phyloP scores from a whole-genome alignment of 352 stramenopile genomes.

The Pythium periplocum region DNA sequence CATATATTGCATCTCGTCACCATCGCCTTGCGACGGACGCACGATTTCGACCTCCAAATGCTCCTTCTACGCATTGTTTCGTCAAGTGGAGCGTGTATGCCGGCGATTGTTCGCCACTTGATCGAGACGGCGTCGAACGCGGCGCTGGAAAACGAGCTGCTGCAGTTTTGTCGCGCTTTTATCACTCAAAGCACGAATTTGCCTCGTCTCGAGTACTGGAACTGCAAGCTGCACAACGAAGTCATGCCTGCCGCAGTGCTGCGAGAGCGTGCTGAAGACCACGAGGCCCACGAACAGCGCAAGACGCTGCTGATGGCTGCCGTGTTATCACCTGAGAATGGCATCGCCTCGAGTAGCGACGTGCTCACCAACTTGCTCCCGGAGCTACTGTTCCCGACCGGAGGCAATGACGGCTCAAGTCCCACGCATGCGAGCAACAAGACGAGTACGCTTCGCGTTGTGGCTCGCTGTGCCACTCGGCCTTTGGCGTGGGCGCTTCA shows the following conservation, averaged over 20 bases:
- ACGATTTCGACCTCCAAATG: conserved; percentile 31
- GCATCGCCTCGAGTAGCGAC: conserved; percentile 27
- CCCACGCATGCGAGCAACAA: background rate
- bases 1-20: conserved; percentile 26
- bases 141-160: conserved; percentile 23
- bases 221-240: too few species aligned
- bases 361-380: conserved; percentile 15
- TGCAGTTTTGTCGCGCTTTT: too few species aligned
- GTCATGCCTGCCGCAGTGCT: too few species aligned
- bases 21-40: conserved; percentile 12
- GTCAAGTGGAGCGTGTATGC: conserved; percentile 6
- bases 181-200: too few species aligned
- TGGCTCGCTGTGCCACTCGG: conserved; percentile 5
- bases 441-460: background rate
- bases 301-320: conserved; percentile 47
- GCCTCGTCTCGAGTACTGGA: too few species aligned
- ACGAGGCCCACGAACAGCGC: conserved; percentile 46
- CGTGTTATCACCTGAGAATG: conserved; percentile 28
- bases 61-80: conserved; percentile 19
- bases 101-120: conserved; percentile 3
- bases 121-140: conserved; percentile 15
- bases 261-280: conserved; percentile 18
- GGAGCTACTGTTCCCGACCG: background rate
- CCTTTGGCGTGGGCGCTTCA: conserved; percentile 4
- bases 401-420: background rate